Base-by-base conservation (phyloP, 2,329 filamentous ascomycete species). In the Talaromyces sp. region DNA sequence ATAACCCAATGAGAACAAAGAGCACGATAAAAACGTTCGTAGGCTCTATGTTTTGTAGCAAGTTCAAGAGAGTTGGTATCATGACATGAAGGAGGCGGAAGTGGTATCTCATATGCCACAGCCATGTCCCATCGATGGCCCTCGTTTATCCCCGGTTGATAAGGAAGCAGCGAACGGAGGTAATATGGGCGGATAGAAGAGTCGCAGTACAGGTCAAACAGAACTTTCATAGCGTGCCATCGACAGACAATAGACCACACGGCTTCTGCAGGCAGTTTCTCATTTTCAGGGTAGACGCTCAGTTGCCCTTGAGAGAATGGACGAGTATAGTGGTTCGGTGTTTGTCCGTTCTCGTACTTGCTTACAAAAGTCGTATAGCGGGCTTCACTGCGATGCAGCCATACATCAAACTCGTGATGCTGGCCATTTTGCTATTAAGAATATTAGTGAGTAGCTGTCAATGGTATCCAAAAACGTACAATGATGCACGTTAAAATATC, bases 201-300 rank as follows among this genome's bases (percentile, higher is more conserved):
- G 16, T 62, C 56, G 30, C 36, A 59, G 30, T 62, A 62, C 1
- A 62, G 40, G 18, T 59, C 9, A 14, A 62, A 62, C 18, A 62
- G 56, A 23, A 44, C 4, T 33, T 59, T 62, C 27, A 62, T 59
- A 28, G 50, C 40, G 10, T 62, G 51, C 50, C 60, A 62, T 56
- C 60, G 56, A 51, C 27, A 36, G 18, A 62, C 36, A 56, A 59
- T 59, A 14, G 50, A 55, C 56, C 51, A 62, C 2, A 62, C 30
- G 27, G 47, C 40, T 23, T 40, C 51, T 16, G 60, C 6, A 16
- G 52, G 27, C 4, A 59, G 3, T 16, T 59, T 53, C n/a, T 18
- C 8, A 8, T 23, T 50, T 50, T 27, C 5, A 4, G n/a, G n/a
- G 6, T 27, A 18, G 44, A 1, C n/a, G 10, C 10, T 27, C 5